Conservation (phyloP, 495 filamentous ascomycete genomes). For the Jackrogersella minutella region DNA sequence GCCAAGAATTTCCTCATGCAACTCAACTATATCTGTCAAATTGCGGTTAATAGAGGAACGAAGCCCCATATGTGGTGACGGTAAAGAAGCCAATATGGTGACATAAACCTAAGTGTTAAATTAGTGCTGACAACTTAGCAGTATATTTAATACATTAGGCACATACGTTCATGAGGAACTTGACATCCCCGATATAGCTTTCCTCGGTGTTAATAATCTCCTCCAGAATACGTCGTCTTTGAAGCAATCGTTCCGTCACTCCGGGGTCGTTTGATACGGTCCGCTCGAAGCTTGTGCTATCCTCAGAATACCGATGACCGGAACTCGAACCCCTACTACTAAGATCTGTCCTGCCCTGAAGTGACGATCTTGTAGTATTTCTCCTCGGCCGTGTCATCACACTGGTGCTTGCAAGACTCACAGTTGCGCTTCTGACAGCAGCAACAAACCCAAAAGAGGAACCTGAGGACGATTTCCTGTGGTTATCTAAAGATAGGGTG, state of each 20-base stretch:
- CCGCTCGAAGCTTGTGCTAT: conserved; percentile 65
- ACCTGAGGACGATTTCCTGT: conserved; percentile 68
- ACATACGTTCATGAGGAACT: conserved; percentile 81
- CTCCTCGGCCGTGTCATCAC: conserved; percentile 66
- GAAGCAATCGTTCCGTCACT: conserved; percentile 72
- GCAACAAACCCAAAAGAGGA: conserved; percentile 79
- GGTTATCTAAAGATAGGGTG: conserved; percentile 44
- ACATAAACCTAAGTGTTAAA: conserved; percentile 66
- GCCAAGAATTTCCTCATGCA: conserved; percentile 74
- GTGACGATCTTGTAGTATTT: conserved; percentile 60
- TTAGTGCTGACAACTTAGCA: conserved; percentile 3
- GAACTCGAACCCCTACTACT: conserved; percentile 70
- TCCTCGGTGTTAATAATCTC: conserved; percentile 88
- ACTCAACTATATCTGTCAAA: conserved; percentile 71
- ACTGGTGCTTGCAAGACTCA: conserved; percentile 75
- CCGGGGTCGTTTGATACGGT: conserved; percentile 70
- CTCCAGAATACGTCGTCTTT: conserved; percentile 78
- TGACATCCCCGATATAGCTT: conserved; percentile 86
- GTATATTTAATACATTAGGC: conserved; percentile 25
- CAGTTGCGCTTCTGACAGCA: conserved; percentile 77
- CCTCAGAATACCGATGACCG: conserved; percentile 68
- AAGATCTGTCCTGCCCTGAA: conserved; percentile 64
- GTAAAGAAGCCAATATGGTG: conserved; percentile 68
- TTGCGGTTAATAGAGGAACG: conserved; percentile 70
- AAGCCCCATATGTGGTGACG: conserved; percentile 62